Conservation (phyloP, 768 basidiomycete species). For the Amyloporia xantha region DNA sequence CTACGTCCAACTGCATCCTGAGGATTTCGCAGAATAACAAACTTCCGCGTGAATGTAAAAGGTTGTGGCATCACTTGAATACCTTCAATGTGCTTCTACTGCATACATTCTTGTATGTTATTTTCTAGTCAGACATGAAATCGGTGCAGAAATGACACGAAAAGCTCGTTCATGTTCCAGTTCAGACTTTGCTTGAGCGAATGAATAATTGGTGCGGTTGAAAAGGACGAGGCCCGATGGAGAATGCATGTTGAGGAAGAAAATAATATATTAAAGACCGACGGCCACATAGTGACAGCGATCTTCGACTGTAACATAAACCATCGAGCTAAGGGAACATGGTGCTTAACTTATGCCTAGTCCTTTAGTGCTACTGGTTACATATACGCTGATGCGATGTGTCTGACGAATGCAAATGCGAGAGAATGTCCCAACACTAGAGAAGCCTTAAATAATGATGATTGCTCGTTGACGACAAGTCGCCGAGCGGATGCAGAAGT, state of each 20-base stretch:
- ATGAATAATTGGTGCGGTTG: no score
- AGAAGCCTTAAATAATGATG: not conserved
- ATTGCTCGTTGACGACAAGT: no score
- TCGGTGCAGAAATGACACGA: no score
- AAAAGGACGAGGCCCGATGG: no score
- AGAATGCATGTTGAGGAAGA: not conserved
- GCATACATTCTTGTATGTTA: no score
- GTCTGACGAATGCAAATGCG: not conserved
- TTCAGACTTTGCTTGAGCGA: no score
- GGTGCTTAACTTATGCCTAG: not conserved
- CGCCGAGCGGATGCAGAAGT: no score
- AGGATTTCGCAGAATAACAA: slow-evolving; percentile 23
- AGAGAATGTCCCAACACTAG: not conserved
- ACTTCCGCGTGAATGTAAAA: no score
- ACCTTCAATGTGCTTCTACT: no score
- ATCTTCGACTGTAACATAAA: not conserved
- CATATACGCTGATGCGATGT: not conserved
- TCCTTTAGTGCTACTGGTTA: not conserved
- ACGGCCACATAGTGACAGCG: not conserved
- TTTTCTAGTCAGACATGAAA: no score
- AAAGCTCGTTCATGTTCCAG: no score
- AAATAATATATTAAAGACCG: not conserved
- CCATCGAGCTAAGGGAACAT: not conserved
- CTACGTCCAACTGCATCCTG: slow-evolving; percentile 32
- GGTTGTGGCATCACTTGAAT: no score